phyloP scores from a whole-genome alignment of 306 rosid species.

The Trichosanthes cucumerina region DNA sequence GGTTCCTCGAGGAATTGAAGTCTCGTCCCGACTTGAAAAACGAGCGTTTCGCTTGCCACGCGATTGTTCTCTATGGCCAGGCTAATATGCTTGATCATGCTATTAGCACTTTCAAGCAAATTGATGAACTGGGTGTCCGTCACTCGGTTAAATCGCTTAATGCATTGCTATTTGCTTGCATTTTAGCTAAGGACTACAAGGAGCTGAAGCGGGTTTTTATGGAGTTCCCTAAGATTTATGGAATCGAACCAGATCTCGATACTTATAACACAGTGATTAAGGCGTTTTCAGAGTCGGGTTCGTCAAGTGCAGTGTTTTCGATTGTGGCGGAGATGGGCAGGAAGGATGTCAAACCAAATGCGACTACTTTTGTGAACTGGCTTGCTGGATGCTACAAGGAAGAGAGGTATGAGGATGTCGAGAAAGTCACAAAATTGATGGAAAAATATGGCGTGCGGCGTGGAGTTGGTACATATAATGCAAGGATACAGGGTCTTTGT shows the following conservation, averaged over 20 bases:
- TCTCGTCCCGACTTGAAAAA: conserved; percentile 54
- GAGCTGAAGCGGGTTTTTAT: conserved; percentile 48
- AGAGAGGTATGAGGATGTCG: conserved; percentile 56
- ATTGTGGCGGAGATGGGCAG: conserved; percentile 65
- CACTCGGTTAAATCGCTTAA: conserved; percentile 54
- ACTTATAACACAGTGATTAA: conserved; percentile 51
- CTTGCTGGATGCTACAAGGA: conserved; percentile 55
- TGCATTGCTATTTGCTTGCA: conserved; percentile 45
- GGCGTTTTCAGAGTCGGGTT: conserved; percentile 55
- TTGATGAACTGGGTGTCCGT: conserved; percentile 23
- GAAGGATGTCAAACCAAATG: conserved; percentile 41
- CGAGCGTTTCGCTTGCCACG: conserved; percentile 51
- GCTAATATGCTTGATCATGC: conserved; percentile 64
- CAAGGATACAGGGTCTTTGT: conserved; percentile 64
- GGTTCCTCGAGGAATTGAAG: conserved; percentile 37
- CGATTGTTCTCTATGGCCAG: conserved; percentile 66
- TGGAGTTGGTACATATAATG: conserved; percentile 41
- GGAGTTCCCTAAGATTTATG: conserved; percentile 47
- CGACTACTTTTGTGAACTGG: conserved; percentile 24
- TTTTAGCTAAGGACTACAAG: conserved; percentile 43
- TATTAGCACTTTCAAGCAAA: conserved; percentile 32
- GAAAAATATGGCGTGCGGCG: conserved; percentile 26
- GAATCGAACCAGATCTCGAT: conserved; percentile 42
- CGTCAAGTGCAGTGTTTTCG: conserved; percentile 44
- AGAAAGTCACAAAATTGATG: conserved; percentile 57